phyloP scores from a whole-genome alignment of 2,329 filamentous ascomycete species.

The Colletotrichum camelliae region DNA sequence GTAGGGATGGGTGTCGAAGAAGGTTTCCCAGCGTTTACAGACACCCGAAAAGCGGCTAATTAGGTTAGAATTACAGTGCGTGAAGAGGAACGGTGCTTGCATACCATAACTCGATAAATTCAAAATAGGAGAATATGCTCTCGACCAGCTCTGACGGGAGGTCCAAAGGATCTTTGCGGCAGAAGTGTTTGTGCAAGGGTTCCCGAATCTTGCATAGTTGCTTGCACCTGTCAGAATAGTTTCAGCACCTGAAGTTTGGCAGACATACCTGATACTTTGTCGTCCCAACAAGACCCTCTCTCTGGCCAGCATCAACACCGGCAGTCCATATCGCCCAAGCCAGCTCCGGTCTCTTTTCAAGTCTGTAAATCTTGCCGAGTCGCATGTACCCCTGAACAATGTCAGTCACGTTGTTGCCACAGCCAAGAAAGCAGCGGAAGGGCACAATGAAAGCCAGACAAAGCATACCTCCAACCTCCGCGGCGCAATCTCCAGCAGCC shows the following conservation, averaged over 20 bases:
- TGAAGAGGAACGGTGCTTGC: background rate
- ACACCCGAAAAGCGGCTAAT: slow-evolving; percentile 13
- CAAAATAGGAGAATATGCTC: slow-evolving; percentile 38
- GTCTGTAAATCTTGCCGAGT: slow-evolving; percentile 42
- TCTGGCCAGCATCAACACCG: slow-evolving; percentile 39
- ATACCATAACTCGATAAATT: slow-evolving; percentile 28
- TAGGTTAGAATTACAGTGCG: background rate
- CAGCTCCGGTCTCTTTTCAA: slow-evolving; percentile 40
- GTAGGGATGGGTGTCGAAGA: slow-evolving; percentile 18
- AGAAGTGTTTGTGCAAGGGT: slow-evolving; percentile 38
- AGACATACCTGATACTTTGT: slow-evolving; percentile 38
- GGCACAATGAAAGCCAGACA: background rate
- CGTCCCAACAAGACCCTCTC: slow-evolving; percentile 29
- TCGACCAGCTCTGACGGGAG: slow-evolving; percentile 42
- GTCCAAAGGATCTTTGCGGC: slow-evolving; percentile 37
- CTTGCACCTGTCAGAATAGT: slow-evolving; percentile 23
- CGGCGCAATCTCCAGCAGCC: slow-evolving; percentile 48
- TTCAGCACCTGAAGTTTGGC: background rate
- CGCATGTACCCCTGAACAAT: slow-evolving; percentile 44
- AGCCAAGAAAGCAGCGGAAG: background rate
- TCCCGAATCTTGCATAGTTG: slow-evolving; percentile 38
- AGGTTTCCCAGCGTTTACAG: slow-evolving; percentile 19
- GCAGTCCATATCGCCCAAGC: slow-evolving; percentile 46
- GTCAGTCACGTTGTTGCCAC: background rate
- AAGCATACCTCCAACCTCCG: slow-evolving; percentile 41